A percentile compares a stretch with the other conserved stretches of the same genome.
These are phyloP conservation scores for Echinosophora koreensis DNA, from an alignment of 306 rosid genomes.

Conservation along the genomic window DNA sequence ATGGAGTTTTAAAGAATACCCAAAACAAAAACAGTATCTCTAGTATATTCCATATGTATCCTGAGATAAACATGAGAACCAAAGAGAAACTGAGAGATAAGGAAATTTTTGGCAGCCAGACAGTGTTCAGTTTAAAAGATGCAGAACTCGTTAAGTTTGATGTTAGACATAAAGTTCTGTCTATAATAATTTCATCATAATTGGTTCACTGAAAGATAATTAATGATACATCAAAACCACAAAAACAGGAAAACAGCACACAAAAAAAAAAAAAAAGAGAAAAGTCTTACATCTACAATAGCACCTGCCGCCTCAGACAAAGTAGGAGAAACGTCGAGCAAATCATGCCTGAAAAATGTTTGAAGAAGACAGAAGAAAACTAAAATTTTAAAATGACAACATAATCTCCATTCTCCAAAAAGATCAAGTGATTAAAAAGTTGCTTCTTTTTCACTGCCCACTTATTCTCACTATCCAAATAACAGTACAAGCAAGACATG, in stretches of 20 bases:
- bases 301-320: slow-evolving; percentile 97
- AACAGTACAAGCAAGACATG: slow-evolving; percentile 21
- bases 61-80: slow-evolving; percentile 20
- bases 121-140: slow-evolving; percentile 24
- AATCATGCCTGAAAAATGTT: slow-evolving; percentile 72
- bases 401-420: not conserved
- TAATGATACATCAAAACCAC: slow-evolving; percentile 19
- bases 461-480: slow-evolving; percentile 6
- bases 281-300: slow-evolving; percentile 79
- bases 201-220: slow-evolving; percentile 8
- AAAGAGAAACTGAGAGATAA: slow-evolving; percentile 14
- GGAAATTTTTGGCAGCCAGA: slow-evolving; percentile 6
- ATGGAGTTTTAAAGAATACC: not conserved
- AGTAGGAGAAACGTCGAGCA: slow-evolving; percentile 89
- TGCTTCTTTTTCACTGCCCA: not conserved
- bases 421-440: slow-evolving; percentile 26
- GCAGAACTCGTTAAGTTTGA: slow-evolving; percentile 14
- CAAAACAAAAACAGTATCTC: not conserved
- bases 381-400: slow-evolving; percentile 20
- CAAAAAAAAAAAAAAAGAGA: not conserved
- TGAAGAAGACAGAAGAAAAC: slow-evolving; percentile 4
- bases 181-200: slow-evolving; percentile 26
- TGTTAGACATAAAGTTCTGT: slow-evolving; percentile 1
- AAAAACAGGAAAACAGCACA: not conserved
- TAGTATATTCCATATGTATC: not conserved